Conservation (phyloP, 805 yeast genomes). For the Suhomyces faveliae region DNA sequence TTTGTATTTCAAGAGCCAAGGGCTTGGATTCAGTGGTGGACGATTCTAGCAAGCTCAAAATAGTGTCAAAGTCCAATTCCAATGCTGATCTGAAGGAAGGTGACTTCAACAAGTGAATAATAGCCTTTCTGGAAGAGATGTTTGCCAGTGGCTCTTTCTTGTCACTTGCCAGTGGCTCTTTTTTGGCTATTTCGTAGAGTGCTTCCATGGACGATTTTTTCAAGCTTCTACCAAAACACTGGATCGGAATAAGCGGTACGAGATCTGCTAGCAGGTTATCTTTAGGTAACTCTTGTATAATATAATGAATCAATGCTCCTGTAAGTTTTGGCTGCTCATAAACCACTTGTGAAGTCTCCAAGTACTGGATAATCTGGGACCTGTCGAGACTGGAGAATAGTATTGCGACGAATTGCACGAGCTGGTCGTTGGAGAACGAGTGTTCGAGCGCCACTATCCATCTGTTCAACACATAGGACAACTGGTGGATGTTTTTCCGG, state of each 20-base stretch:
- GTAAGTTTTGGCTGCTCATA: constrained; percentile 50
- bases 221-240: constrained; percentile 32
- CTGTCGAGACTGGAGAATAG: constrained; percentile 20
- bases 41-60: constrained; percentile 13
- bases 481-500: background rate
- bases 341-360: constrained; percentile 32
- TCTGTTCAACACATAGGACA: constrained; percentile 36
- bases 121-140: constrained; percentile 15
- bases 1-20: constrained; percentile 14
- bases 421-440: constrained; percentile 27
- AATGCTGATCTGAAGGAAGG: constrained; percentile 56
- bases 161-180: background rate
- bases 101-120: constrained; percentile 42
- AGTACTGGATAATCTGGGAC: constrained; percentile 8
- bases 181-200: constrained; percentile 8
- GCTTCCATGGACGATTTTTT: constrained; percentile 17
- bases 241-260: constrained; percentile 44
- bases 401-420: constrained; percentile 25
- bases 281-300: constrained; percentile 12
- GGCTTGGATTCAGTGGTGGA: constrained; percentile 4
- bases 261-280: constrained; percentile 8
- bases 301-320: constrained; percentile 20
- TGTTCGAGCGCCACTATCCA: constrained; percentile 54
- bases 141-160: constrained; percentile 3
- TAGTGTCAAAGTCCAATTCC: constrained; percentile 40